Base-by-base conservation (phyloP, 805 yeast genomes). In the Deakozyma indianensis region DNA sequence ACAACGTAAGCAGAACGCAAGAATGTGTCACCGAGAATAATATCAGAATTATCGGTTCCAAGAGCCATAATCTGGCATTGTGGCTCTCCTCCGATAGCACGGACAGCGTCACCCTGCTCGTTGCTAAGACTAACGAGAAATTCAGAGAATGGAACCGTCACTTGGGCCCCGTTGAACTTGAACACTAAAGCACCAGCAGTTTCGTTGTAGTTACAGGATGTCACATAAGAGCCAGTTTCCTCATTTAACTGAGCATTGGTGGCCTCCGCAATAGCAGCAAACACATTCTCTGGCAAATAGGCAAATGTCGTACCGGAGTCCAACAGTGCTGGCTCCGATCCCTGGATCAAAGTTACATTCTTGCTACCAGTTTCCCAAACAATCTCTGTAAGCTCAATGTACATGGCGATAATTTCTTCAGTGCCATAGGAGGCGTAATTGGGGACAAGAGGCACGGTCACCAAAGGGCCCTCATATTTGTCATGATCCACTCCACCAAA, bases 1-100 rank as follows among this genome's bases (percentile, higher is more conserved):
- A 79, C 85, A 22, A 74, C 71, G 56, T 82, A 83, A 3, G 79
- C 80, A 32, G 74, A 69, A 45, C 83, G 67, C 51, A 83, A 61
- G 56, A 82, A 73, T 41, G 73, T 70, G 56, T 80, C 87, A 9
- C 92, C 92, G 29, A 83, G 64, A 45, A 78, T 67, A 41, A 54
- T 29, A 63, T 58, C 22, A 51, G 40, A 23, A 54, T 60, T 47
- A 53, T 61, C 24, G 18, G 38, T 14, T 55, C 61, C 20, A 58
- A 53, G 16, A 18, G 58, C 50, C 15, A 56, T 53, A 27, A 61
- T 46, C 4, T 50, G 47, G 29, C 59, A 56, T 9, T 9, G 14
- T 9, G 28, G 7, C 14, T 7, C 14, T 25, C 28, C 28, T 14
- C 28, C 28, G 23, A 47, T 48, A n/a, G 47, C 27, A 23, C 18